phyloP scores from a whole-genome alignment of 768 basidiomycete species.

The Mycena rosella region DNA sequence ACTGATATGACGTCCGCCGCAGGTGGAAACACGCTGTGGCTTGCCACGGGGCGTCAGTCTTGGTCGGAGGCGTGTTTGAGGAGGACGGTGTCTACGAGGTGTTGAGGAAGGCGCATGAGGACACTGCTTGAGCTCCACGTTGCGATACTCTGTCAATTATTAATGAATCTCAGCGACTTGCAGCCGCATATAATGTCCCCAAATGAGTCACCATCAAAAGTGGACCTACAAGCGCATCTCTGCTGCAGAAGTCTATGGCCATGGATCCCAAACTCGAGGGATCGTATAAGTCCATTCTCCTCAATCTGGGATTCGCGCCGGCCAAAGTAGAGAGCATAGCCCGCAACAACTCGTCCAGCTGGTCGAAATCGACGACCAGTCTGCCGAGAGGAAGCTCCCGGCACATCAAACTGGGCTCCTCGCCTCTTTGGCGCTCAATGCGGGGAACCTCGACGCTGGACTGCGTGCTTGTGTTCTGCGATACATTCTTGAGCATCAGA shows the following conservation, averaged over 20 bases:
- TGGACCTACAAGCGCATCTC: too few species aligned
- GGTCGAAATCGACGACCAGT: too few species aligned
- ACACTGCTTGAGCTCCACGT: background rate
- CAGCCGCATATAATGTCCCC: too few species aligned
- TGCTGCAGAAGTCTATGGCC: too few species aligned
- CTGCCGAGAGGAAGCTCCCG: too few species aligned
- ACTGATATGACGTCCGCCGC: background rate
- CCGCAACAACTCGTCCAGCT: background rate
- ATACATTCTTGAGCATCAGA: too few species aligned
- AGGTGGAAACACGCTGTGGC: conserved; percentile 90
- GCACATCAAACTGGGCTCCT: too few species aligned
- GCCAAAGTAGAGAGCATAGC: background rate
- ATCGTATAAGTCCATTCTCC: background rate
- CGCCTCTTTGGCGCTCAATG: too few species aligned
- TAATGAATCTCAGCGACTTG: background rate
- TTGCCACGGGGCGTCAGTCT: conserved; percentile 73
- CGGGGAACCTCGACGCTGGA: too few species aligned
- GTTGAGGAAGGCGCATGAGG: conserved; percentile 29
- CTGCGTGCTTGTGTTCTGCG: too few species aligned
- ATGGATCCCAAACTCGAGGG: too few species aligned
- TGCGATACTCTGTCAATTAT: background rate
- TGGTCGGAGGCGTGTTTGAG: conserved; percentile 68
- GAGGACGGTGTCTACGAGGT: conserved; percentile 60
- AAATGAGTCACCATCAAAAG: too few species aligned
- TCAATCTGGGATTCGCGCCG: background rate